A percentile compares a stretch with the other conserved stretches of the same genome.
Evolutionary conservation across 2,329 filamentous ascomycete genomes (phyloP).

Genomic region (Colletotrichum gloeosporioides): DNA sequence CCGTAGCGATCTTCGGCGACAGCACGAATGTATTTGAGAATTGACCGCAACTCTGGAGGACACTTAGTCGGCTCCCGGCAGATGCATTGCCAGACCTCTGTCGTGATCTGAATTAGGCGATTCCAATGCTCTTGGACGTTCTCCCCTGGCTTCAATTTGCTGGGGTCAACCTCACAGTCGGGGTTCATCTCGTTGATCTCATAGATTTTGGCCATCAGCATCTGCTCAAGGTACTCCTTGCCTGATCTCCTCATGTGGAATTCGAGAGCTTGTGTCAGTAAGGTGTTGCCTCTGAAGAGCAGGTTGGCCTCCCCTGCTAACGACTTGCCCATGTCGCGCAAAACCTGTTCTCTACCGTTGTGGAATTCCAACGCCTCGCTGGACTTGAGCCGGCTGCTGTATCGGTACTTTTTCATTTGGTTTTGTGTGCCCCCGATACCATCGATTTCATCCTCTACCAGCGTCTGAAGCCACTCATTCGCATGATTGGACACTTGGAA

Average conservation of each 20-base stretch:
- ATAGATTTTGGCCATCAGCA: slow-evolving; percentile 81
- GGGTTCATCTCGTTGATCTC: slow-evolving; percentile 92
- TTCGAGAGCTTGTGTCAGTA: slow-evolving; percentile 92
- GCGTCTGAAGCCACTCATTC: slow-evolving; percentile 87
- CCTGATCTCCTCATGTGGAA: slow-evolving; percentile 95
- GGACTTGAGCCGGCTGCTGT: slow-evolving; percentile 73
- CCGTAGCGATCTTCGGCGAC: slow-evolving; percentile 95
- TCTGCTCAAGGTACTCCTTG: slow-evolving; percentile 89
- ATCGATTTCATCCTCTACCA: slow-evolving; percentile 97
- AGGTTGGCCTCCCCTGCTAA: slow-evolving; percentile 89
- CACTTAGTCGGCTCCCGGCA: slow-evolving; percentile 75
- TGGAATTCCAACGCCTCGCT: slow-evolving; percentile 69
- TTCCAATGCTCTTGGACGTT: slow-evolving; percentile 87
- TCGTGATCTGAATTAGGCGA: slow-evolving; percentile 76
- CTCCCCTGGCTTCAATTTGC: slow-evolving; percentile 68
- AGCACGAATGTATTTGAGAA: slow-evolving; percentile 89
- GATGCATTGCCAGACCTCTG: slow-evolving; percentile 86
- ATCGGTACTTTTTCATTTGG: slow-evolving; percentile 74
- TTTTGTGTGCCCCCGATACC: slow-evolving; percentile 80
- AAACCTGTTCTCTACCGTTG: slow-evolving; percentile 72
- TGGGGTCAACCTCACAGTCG: slow-evolving; percentile 95
- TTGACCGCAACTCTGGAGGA: slow-evolving; percentile 80
- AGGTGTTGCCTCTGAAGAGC: slow-evolving; percentile 91
- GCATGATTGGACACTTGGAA: slow-evolving; percentile 90
- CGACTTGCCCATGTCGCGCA: slow-evolving; percentile 80